Evolutionary conservation across 148 eudicot genomes (phyloP).

Genomic region (Salicornia ramosissima): DNA sequence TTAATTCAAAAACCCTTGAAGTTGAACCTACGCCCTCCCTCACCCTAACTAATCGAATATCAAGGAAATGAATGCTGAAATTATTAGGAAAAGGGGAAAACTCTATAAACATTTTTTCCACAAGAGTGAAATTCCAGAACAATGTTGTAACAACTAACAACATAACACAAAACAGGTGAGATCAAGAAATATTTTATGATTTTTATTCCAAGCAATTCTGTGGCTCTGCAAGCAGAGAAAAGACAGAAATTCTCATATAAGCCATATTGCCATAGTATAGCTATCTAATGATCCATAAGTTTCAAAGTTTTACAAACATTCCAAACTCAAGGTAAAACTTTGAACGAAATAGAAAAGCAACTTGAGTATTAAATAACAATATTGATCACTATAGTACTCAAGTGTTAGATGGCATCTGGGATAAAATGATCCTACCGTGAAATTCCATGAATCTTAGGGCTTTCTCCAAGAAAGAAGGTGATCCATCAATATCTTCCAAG

Average conservation of each 20-base stretch:
- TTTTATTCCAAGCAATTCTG: no score
- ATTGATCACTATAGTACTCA: background rate
- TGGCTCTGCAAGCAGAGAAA: background rate
- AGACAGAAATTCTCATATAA: background rate
- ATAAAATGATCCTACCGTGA: conserved; percentile 49
- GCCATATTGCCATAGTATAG: background rate
- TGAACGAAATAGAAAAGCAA: background rate
- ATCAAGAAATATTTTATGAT: no score
- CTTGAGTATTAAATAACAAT: background rate
- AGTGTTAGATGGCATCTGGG: background rate
- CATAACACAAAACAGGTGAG: background rate
- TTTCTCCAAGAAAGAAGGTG: conserved; percentile 93
- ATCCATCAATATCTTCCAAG: conserved; percentile 92
- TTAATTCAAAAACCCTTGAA: background rate
- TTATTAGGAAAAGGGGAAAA: background rate
- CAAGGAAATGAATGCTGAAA: background rate
- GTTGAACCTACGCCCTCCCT: background rate
- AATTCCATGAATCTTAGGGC: conserved; percentile 78
- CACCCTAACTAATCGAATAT: background rate
- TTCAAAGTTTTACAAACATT: background rate
- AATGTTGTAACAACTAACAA: background rate
- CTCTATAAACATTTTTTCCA: background rate
- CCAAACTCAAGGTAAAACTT: background rate
- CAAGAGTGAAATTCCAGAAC: background rate
- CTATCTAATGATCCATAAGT: background rate